Conservation (phyloP, 352 stramenopile genomes). For the Phytopythium vexans region DNA sequence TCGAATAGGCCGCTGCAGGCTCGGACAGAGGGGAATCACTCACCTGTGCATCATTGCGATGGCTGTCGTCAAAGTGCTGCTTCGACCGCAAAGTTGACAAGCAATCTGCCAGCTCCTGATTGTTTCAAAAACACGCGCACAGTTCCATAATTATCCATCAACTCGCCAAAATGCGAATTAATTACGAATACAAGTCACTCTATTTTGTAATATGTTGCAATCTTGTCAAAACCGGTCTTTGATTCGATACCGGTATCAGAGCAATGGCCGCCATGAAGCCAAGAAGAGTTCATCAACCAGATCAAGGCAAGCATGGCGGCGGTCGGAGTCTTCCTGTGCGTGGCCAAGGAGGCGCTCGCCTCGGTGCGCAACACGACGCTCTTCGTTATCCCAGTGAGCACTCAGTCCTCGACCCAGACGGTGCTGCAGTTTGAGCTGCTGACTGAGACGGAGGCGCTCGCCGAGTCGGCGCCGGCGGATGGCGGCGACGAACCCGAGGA, state of each 20-base stretch:
- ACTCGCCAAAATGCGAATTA: too few relatives aligned
- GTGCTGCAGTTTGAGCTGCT: slow-evolving; percentile 48
- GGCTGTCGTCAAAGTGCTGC: too few relatives aligned
- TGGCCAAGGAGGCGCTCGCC: slow-evolving; percentile 31
- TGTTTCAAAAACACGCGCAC: too few relatives aligned
- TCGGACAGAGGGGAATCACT: too few relatives aligned
- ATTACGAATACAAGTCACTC: too few relatives aligned
- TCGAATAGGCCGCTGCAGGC: not conserved
- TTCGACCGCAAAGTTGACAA: not conserved
- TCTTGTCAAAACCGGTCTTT: too few relatives aligned
- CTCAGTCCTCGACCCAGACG: slow-evolving; percentile 10
- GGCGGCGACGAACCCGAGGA: slow-evolving; percentile 27
- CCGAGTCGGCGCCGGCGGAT: slow-evolving; percentile 5
- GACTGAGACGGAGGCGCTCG: slow-evolving; percentile 17
- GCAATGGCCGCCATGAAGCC: not conserved
- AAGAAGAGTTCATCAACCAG: not conserved
- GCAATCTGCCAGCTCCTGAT: not conserved
- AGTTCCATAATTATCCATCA: too few relatives aligned
- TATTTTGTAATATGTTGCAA: too few relatives aligned
- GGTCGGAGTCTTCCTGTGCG: slow-evolving; percentile 44
- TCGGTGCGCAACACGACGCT: slow-evolving; percentile 59
- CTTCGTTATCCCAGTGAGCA: slow-evolving; percentile 37
- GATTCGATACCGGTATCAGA: not conserved
- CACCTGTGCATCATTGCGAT: too few relatives aligned
- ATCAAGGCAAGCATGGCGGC: slow-evolving; percentile 34